Evolutionary conservation across 2,329 filamentous ascomycete species (phyloP), one percentile per base, ranked within the genome.

Genomic region (Fusarium bulbicola): DNA sequence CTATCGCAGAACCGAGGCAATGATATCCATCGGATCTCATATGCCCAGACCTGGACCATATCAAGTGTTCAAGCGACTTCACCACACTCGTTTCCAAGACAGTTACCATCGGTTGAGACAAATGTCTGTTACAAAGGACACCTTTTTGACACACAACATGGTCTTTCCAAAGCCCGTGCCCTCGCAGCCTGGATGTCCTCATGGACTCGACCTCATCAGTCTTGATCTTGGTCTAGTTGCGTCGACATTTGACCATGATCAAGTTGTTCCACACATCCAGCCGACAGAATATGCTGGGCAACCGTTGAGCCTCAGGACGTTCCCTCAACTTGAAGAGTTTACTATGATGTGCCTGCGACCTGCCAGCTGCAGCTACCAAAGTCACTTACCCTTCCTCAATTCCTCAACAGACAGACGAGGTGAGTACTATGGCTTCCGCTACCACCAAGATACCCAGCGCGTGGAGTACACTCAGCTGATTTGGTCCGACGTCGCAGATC

Each of bases 371-470:
- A 37, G 14, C 24, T 24, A 26, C 8, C n/a, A 36, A 16, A 32
- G 50, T 26, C 32, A 14, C n/a, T 34, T 3, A 9, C 36, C 46
- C 16, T 32, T 45, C 39, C 53, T 57, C 28, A 42, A 52, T 32
- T 52, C 62, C 24, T 46, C 40, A 20, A 34, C n/a, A 26, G 15
- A 32, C 6, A 60, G 21, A 28, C 60, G 40, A 24, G 39, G 60
- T 20, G 42, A 66, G 5, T 76, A 64, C 66, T 75, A 68, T 24
- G 74, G 74, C 3, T 76, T 76, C 39, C 74, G 69, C 15, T 74
- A 73, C 56, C 53, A 63, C 34, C 59, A 52, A 12, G 47, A 34
- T 7, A 61, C 49, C 3, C 24, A 18, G 9, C 37, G 39, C 5
- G 49, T 76, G 6, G 59, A 72, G 36, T 74, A 67, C 34, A 54